phyloP scores from a whole-genome alignment of 768 basidiomycete species.

The Suillus variegatus region DNA sequence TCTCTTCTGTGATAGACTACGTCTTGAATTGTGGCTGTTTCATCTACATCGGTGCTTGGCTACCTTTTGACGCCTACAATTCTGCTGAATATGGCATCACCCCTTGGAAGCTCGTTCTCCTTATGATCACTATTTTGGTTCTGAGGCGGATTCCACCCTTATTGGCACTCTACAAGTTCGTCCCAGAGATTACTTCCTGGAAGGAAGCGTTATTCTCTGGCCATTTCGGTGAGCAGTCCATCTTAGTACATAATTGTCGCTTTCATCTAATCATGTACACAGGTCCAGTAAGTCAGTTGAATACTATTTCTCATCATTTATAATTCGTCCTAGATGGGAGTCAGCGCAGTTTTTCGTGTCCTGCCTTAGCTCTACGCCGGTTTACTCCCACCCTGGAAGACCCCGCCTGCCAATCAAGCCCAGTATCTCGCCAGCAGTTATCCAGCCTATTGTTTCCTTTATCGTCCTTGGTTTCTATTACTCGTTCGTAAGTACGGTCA shows the following conservation, averaged over 20 bases:
- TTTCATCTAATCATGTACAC: neutral
- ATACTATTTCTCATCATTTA: neutral
- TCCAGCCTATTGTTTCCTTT: slow-evolving; percentile 87
- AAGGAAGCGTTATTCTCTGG: slow-evolving; percentile 88
- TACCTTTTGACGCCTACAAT: slow-evolving; percentile 65
- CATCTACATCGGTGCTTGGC: slow-evolving; percentile 87
- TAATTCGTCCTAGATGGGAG: slow-evolving; percentile 69
- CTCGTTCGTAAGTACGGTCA: slow-evolving; percentile 63
- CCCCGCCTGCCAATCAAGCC: slow-evolving; percentile 65
- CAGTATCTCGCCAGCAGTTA: slow-evolving; percentile 70
- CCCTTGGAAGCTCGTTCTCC: slow-evolving; percentile 69
- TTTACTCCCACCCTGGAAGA: slow-evolving; percentile 54
- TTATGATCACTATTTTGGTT: slow-evolving; percentile 68
- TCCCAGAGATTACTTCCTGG: slow-evolving; percentile 87
- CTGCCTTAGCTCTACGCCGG: slow-evolving; percentile 63
- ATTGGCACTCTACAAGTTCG: slow-evolving; percentile 73
- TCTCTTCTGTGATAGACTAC: slow-evolving; percentile 90
- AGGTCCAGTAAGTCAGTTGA: slow-evolving; percentile 52
- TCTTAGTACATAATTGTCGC: neutral
- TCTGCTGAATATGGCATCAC: slow-evolving; percentile 57
- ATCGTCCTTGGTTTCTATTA: slow-evolving; percentile 84
- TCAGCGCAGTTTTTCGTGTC: slow-evolving; percentile 90
- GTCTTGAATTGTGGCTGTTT: slow-evolving; percentile 81
- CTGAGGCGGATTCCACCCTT: slow-evolving; percentile 83
- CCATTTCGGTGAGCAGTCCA: slow-evolving; percentile 71